Evolutionary conservation across 2,329 filamentous ascomycete species (phyloP).

Genomic region (Botrytis medusae): DNA sequence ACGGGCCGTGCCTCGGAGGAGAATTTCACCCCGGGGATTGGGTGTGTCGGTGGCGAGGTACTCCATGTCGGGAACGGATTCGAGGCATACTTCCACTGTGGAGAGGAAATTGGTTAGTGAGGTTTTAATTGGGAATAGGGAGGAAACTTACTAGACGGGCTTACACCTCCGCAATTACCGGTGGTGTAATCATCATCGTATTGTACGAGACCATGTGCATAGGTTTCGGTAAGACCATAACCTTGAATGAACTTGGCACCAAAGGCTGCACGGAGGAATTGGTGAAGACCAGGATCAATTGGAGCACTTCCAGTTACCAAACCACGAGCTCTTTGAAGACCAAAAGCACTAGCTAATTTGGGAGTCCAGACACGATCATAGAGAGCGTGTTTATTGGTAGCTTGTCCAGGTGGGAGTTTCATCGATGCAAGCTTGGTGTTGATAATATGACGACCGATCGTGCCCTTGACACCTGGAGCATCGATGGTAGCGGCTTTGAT

Average conservation of each 20-base stretch:
- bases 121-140: neutral
- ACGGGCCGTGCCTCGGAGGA: conserved; percentile 75
- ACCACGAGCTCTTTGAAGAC: conserved; percentile 68
- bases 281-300: conserved; percentile 82
- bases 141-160: conserved; percentile 42
- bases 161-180: conserved; percentile 79
- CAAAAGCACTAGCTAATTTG: conserved; percentile 81
- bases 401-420: conserved; percentile 67
- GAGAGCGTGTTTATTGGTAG: conserved; percentile 74
- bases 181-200: conserved; percentile 66
- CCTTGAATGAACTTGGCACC: conserved; percentile 79
- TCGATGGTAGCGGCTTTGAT: conserved; percentile 79
- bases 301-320: conserved; percentile 91
- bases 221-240: conserved; percentile 92
- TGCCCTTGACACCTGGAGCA: conserved; percentile 75
- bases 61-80: conserved; percentile 91
- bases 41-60: conserved; percentile 88
- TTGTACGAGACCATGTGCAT: conserved; percentile 74
- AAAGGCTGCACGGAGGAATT: conserved; percentile 83
- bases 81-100: conserved; percentile 72
- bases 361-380: conserved; percentile 88
- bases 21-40: conserved; percentile 82
- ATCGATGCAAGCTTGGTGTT: conserved; percentile 77
- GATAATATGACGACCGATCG: conserved; percentile 77
- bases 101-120: neutral